These are phyloP conservation scores for Lathyrus sativus DNA, from an alignment of 306 rosid genomes.

Conservation along the genomic window DNA sequence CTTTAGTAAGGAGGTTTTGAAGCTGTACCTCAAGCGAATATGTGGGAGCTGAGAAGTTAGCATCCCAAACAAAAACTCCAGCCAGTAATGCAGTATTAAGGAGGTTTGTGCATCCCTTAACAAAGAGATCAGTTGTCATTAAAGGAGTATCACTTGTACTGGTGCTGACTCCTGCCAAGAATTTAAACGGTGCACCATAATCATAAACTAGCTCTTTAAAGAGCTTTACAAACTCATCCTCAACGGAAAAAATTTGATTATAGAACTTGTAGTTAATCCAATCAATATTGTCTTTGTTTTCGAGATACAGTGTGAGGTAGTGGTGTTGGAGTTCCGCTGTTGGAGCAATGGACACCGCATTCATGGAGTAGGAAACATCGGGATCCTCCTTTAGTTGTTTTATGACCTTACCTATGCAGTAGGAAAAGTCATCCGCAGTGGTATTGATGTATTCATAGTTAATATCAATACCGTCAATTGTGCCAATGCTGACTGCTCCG, in stretches of 20 bases:
- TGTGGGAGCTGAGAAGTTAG: no score
- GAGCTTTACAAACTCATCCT: no score
- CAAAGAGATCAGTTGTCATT: no score
- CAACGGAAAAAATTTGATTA: no score
- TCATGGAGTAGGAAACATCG: neutral
- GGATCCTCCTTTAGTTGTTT: neutral
- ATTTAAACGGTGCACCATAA: no score
- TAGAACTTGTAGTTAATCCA: neutral
- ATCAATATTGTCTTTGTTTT: neutral
- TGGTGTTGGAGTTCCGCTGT: neutral
- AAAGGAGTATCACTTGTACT: no score
- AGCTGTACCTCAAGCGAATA: no score
- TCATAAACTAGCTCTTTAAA: no score
- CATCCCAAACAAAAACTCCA: no score
- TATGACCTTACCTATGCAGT: neutral
- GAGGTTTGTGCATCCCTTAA: no score
- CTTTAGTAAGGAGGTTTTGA: no score
- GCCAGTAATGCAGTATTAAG: no score
- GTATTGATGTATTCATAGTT: neutral
- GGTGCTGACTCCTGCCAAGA: neutral
- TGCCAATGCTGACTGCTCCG: accelerated
- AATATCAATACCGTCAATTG: neutral
- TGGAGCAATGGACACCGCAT: neutral
- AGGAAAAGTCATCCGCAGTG: neutral
- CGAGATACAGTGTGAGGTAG: neutral